Evolutionary conservation across 805 yeast species (phyloP), one percentile per base, ranked within the genome.

Genomic region (Kuraishia floccosa): DNA sequence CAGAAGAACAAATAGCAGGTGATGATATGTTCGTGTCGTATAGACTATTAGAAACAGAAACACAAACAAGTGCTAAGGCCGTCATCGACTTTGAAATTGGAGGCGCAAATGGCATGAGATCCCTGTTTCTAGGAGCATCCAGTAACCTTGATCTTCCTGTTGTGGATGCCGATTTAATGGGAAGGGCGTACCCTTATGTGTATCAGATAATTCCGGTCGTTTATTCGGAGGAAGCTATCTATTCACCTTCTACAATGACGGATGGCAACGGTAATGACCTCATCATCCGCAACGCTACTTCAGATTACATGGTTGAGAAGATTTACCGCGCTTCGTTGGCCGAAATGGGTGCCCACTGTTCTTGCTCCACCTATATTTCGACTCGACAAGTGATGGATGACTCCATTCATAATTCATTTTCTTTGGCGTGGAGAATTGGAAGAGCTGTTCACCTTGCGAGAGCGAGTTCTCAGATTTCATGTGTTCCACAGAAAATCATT

Each of bases 371-470:
- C 4, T 28, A 37, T 5, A 21, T 31, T 7, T 41, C 41, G 17
- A 19, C 41, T 17, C 29, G 39, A 22, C 30, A 35, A 12, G 37
- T 30, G 32, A 14, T 33, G 30, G 8, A 23, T 28, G 22, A 30
- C 12, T 33, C 42, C n/a, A 37, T 47, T 25, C 50, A 38, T 25
- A 37, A 46, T 20, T 40, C 64, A 15, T 27, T 60, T 11, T 64
- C 69, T 1, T 39, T 53, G n/a, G 61, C 68, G 2, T 65, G 71
- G 71, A 52, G 69, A 43, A 56, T 65, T 29, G 71, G 71, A 4
- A 50, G 61, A 30, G 68, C 67, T 3, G 61, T 64, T 4, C 39
- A 41, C 19, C 42, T 56, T 16, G 61, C 69, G 1, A 47, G 54
- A 26, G 56, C 54, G 27, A 47, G 45, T 9, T 46, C 52, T n/a